Conservation (phyloP, 2,329 filamentous ascomycete genomes). For the Penicillium psychrosexuale region DNA sequence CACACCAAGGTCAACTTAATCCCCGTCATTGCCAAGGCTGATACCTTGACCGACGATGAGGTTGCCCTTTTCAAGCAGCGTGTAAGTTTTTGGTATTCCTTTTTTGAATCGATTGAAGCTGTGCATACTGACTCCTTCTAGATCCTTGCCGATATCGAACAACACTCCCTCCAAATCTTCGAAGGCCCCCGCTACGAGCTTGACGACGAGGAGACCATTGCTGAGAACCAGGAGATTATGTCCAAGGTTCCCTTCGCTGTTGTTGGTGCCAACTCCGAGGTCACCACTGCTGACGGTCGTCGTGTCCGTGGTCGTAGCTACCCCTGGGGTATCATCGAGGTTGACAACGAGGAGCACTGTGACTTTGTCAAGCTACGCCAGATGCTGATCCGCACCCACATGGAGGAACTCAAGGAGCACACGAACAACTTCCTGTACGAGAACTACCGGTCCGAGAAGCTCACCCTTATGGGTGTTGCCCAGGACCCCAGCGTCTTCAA, state of each 20-base stretch:
- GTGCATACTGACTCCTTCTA: slow-evolving; percentile 43
- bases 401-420: slow-evolving; percentile 99
- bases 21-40: slow-evolving; percentile 96
- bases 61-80: slow-evolving; percentile 91
- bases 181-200: slow-evolving; percentile 98
- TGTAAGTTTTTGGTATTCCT: slow-evolving; percentile 55
- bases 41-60: slow-evolving; percentile 97
- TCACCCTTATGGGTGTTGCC: slow-evolving; percentile 95
- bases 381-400: slow-evolving; percentile 99
- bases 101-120: not conserved
- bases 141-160: slow-evolving; percentile 95
- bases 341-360: slow-evolving; percentile 99
- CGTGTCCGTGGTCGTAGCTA: slow-evolving; percentile 95
- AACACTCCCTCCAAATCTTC: slow-evolving; percentile 98
- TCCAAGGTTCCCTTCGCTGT: slow-evolving; percentile 99
- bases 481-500: slow-evolving; percentile 99
- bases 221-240: slow-evolving; percentile 99
- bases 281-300: slow-evolving; percentile 84
- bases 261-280: slow-evolving; percentile 93
- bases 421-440: slow-evolving; percentile 99
- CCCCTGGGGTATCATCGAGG: slow-evolving; percentile 97
- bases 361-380: slow-evolving; percentile 99
- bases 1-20: slow-evolving; percentile 99
- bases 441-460: slow-evolving; percentile 99
- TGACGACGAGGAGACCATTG: slow-evolving; percentile 98